Base-by-base conservation (phyloP, 495 filamentous ascomycete genomes). In the Penicillium malachiteum region DNA sequence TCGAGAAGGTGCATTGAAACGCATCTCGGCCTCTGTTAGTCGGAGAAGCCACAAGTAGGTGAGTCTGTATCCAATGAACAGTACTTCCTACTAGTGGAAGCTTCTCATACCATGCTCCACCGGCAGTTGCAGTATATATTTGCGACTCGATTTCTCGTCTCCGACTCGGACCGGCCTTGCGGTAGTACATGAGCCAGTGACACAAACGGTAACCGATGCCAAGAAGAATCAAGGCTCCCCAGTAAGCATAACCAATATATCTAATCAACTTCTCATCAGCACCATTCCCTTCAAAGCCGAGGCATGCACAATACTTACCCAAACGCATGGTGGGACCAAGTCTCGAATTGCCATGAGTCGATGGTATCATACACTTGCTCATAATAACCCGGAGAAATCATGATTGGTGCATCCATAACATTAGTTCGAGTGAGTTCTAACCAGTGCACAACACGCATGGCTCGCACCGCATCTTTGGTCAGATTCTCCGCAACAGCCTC, bases 1-100 rank as follows among this genome's bases (percentile, higher is more conserved):
- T 74, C 1, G 76, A 71, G 53, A 78, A 70, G 2, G 67, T 72
- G 56, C 65, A 77, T 30, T 68, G 70, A 30, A 77, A 47, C 3
- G 75, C 31, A 1, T 57, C 16, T 34, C 69, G 60, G n/a, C 64
- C 59, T 26, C 55, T 50, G 35, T 60, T 61, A 11, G 73, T 52
- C 3, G 74, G 70, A 3, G 66, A 56, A 18, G 75, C 66, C 12
- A 72, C 54, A 7, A 72, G 61, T 9, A 80, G 48, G 57, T 78
- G 58, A 0, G 64, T 72, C 14, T 68, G 58, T 2, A 71, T 9
- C 64, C 65, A 71, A 33, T 63, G 57, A 49, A 67, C 54, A 3
- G 53, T 6, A n/a, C 34, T 32, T 2, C 51, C 47, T 5, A 50
- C 5, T 45, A 48, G 47, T 11, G 55, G 49, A 1, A 49, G 34